These are phyloP conservation scores for Hylodesmum podocarpum DNA, from an alignment of 306 rosid genomes.

Conservation along the genomic window DNA sequence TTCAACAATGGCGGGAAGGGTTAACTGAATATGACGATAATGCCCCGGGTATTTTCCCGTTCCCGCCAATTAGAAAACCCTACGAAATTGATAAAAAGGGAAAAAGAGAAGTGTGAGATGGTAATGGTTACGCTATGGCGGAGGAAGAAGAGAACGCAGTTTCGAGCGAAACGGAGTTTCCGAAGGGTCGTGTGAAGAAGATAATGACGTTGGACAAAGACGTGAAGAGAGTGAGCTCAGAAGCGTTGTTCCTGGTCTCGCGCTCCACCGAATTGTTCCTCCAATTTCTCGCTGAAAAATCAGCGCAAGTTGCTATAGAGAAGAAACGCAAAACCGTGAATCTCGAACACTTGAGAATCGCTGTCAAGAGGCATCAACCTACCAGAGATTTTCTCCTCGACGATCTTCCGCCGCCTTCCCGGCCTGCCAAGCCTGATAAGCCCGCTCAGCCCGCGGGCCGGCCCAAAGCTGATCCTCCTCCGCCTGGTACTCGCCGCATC, in stretches of 20 bases:
- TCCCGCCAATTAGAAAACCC: slow-evolving; percentile 57
- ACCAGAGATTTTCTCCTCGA: slow-evolving; percentile 85
- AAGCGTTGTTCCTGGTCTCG: slow-evolving; percentile 68
- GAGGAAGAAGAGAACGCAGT: slow-evolving; percentile 46
- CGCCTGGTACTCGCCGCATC: slow-evolving; percentile 60
- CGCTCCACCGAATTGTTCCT: slow-evolving; percentile 78
- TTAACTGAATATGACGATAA: neutral
- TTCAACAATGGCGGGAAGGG: slow-evolving; percentile 16
- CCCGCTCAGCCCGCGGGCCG: slow-evolving; percentile 6
- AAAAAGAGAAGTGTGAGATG: neutral
- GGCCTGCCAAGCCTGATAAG: slow-evolving; percentile 44
- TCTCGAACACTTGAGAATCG: slow-evolving; percentile 61
- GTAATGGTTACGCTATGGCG: slow-evolving; percentile 18
- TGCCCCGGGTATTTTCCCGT: neutral
- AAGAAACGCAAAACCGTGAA: slow-evolving; percentile 86
- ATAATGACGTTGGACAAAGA: slow-evolving; percentile 75
- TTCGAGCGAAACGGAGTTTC: slow-evolving; percentile 49
- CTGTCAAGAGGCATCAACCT: slow-evolving; percentile 74
- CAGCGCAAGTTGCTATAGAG: slow-evolving; percentile 58
- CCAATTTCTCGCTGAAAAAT: slow-evolving; percentile 64
- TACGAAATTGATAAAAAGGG: neutral
- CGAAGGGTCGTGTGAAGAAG: slow-evolving; percentile 70
- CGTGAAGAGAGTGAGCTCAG: slow-evolving; percentile 66
- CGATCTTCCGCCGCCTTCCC: slow-evolving; percentile 58
- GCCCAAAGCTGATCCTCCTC: slow-evolving; percentile 31